Base-by-base conservation (phyloP, 2,329 filamentous ascomycete species). In the Fusarium redolens region DNA sequence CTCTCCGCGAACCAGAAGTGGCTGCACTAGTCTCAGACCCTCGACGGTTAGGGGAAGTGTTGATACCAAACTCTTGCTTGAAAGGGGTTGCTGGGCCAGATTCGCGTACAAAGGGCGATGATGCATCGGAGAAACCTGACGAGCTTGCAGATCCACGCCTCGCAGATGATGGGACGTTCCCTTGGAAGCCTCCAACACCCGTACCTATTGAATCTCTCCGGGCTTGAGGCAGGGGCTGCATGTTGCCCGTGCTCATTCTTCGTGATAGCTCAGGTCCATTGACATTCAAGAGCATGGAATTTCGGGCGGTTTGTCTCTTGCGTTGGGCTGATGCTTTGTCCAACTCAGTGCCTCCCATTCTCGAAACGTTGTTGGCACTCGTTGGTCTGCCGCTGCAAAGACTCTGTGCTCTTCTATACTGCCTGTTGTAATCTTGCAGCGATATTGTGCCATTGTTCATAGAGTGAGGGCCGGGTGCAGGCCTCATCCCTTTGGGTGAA, bases 401-500 rank as follows among this genome's bases (percentile, higher is more conserved):
- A 61, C 80, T 81, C 67, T 84, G 84, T 17, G 79, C 81, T 50
- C 82, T 79, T 54, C 79, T 79, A 35, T 86, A 76, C 4, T 81
- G 78, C 38, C 74, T 81, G 38, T 78, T 78, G 71, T 83, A 81
- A 44, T 83, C 80, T 25, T 77, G 79, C 3, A 82, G 79, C 5
- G 80, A 75, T 20, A 79, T 75, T 40, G 78, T 76, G 10, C 79
- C 67, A 7, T 80, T 76, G 47, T 47, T 68, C 45, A 69, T 59
- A 20, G 67, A 62, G 38, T 64, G 55, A 56, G 73, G 67, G 9
- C 71, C 71, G 20, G 73, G 75, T 35, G 59, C 50, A 20, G 61
- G 78, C 43, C 81, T 80, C 12, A 86, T 85, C 17, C 88, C 75
- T 58, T 82, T 85, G 71, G 87, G 17, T 82, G 77, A 14, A 81